phyloP scores from a whole-genome alignment of 306 rosid genomes.

The Lathyrus sativus region DNA sequence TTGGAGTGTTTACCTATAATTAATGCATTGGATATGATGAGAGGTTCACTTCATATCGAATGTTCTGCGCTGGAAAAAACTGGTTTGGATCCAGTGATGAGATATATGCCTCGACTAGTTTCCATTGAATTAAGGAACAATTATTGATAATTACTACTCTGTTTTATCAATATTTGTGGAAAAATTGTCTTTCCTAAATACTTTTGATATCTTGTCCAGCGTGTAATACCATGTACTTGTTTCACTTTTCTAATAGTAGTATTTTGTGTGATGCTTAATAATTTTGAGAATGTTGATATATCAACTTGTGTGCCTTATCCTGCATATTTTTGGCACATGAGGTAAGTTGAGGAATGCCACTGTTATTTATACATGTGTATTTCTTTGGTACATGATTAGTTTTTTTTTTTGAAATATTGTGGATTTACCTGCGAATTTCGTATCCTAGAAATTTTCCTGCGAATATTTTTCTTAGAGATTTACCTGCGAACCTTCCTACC shows the following conservation, averaged over 20 bases:
- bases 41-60: constrained; percentile 73
- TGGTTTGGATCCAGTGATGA: constrained; percentile 94
- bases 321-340: too few species aligned
- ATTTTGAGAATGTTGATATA: constrained; percentile 26
- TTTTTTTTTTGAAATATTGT: too few species aligned
- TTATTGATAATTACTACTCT: constrained; percentile 20
- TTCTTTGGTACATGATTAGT: too few species aligned
- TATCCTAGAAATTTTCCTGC: too few species aligned
- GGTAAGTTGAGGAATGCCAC: too few species aligned
- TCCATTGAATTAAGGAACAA: constrained; percentile 1
- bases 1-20: constrained; percentile 24
- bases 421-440: too few species aligned
- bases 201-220: constrained; percentile 12
- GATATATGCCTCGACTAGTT: constrained; percentile 48
- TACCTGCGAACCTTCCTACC: too few species aligned
- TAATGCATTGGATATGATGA: constrained; percentile 79
- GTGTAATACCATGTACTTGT: constrained; percentile 5
- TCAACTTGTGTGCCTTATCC: not conserved
- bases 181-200: not conserved
- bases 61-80: constrained; percentile 92
- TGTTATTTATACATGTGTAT: too few species aligned
- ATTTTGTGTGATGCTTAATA: constrained; percentile 22
- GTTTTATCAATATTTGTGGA: constrained; percentile 13
- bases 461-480: too few species aligned
- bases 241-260: constrained; percentile 31